A percentile compares a stretch with the other conserved stretches of the same genome.
Conservation (phyloP, 2,329 filamentous ascomycete genomes). For the Cordyceps pruinosa region DNA sequence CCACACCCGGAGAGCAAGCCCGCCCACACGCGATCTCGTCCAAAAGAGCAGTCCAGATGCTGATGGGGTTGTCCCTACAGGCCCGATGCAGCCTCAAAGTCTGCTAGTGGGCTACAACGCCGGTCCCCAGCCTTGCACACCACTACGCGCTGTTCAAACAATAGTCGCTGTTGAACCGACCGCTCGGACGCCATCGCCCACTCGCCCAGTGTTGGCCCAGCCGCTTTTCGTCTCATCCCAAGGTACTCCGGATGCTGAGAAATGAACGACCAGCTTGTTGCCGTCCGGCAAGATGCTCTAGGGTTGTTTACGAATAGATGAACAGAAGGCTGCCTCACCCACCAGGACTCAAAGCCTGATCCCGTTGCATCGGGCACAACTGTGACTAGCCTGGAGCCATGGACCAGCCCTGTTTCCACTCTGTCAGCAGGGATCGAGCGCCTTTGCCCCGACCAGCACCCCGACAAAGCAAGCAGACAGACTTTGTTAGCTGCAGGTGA, state of each 20-base stretch:
- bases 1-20: neutral
- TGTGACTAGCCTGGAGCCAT: neutral
- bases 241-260: neutral
- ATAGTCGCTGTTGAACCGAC: neutral
- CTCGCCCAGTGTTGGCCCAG: neutral
- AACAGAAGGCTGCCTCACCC: neutral
- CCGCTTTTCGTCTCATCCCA: neutral
- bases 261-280: neutral
- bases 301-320: neutral
- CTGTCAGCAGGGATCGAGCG: neutral
- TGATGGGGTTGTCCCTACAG: neutral
- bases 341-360: neutral
- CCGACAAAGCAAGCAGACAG: neutral
- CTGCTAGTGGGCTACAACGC: neutral
- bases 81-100: too few relatives aligned
- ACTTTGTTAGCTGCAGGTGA: neutral
- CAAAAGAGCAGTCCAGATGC: too few relatives aligned
- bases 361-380: neutral
- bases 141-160: neutral
- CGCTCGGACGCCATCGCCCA: constrained; percentile 3
- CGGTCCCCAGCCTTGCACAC: neutral
- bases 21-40: too few relatives aligned
- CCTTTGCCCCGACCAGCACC: constrained; percentile 1
- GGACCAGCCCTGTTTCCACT: neutral
- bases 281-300: too few relatives aligned